These are phyloP conservation scores for Claviceps arundinis DNA, from an alignment of 2,329 filamentous ascomycete species.

Conservation along the genomic window DNA sequence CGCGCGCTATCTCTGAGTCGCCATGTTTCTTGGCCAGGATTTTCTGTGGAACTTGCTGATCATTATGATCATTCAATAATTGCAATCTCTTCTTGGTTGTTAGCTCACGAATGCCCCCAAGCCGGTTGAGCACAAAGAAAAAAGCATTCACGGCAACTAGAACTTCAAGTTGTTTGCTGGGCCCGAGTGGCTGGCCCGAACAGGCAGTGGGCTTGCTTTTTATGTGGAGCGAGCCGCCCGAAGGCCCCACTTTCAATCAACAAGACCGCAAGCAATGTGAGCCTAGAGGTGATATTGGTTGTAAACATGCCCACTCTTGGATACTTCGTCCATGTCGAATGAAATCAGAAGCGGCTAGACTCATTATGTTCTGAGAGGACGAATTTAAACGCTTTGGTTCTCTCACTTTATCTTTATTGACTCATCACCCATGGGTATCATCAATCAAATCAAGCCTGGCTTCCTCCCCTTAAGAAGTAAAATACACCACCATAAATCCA, in stretches of 20 bases:
- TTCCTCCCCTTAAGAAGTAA: conserved; percentile 34
- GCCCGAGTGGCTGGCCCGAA: conserved; percentile 10
- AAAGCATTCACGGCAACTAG: not conserved
- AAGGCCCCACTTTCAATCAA: conserved; percentile 8
- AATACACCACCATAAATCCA: conserved; percentile 87
- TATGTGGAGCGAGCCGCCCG: conserved; percentile 16
- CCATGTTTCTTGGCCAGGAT: too few species aligned
- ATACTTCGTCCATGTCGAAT: too few species aligned
- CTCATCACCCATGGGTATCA: not conserved
- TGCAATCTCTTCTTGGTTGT: too few species aligned
- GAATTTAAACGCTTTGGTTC: not conserved
- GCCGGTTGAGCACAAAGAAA: not conserved
- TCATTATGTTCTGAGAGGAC: not conserved
- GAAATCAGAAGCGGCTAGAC: not conserved
- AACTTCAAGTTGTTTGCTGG: not conserved
- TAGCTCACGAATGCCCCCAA: too few species aligned
- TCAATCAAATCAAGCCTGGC: not conserved
- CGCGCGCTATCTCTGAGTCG: not conserved
- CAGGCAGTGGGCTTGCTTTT: conserved; percentile 16
- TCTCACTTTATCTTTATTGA: not conserved
- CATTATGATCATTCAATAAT: too few species aligned
- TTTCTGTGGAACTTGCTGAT: too few species aligned
- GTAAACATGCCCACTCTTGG: too few species aligned
- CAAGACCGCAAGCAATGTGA: too few species aligned
- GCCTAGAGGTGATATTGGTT: too few species aligned